Evolutionary conservation across 2,329 filamentous ascomycete species (phyloP).

Genomic region (Phaeosphaeria sp.): DNA sequence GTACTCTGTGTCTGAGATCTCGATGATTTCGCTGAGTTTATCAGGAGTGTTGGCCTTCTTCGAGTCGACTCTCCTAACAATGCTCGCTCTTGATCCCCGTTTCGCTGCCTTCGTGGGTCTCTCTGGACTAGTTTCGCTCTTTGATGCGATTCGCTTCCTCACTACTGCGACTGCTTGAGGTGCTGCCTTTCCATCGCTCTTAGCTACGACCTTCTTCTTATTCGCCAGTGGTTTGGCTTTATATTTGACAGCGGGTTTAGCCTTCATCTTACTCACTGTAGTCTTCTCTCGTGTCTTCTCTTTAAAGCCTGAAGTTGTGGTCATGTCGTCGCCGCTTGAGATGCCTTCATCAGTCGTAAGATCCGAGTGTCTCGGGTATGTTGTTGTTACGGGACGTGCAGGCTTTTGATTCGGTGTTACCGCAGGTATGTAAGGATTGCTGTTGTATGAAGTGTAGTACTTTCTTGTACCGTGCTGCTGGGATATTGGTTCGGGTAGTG

Average conservation of each 20-base stretch:
- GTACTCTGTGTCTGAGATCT: background rate
- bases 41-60: background rate
- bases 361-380: background rate
- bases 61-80: background rate
- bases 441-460: background rate
- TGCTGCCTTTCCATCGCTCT: background rate
- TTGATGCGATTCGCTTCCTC: background rate
- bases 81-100: background rate
- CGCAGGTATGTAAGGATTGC: background rate
- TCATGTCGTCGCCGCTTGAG: background rate
- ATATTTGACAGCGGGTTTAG: too few relatives aligned
- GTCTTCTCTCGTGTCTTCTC: background rate
- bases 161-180: background rate
- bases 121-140: background rate
- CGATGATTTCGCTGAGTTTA: background rate
- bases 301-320: background rate
- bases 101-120: background rate
- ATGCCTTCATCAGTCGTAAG: background rate
- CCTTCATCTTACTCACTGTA: background rate
- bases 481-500: background rate
- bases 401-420: background rate
- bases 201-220: background rate
- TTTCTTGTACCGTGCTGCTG: background rate
- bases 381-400: background rate
- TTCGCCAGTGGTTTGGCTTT: background rate